phyloP scores from a whole-genome alignment of 306 rosid genomes.

The Cicer cuneatum region DNA sequence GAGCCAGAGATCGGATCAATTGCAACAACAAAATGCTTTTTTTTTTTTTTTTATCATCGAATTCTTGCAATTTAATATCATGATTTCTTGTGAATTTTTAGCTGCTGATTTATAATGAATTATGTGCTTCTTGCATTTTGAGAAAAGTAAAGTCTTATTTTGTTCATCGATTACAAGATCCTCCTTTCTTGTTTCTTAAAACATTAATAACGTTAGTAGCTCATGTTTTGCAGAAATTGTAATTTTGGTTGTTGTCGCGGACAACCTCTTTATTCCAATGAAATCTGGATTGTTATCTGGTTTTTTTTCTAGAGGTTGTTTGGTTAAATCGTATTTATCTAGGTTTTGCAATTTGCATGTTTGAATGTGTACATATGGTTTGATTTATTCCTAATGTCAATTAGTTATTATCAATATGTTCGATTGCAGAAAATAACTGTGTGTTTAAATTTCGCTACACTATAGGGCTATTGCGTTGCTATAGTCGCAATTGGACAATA shows the following conservation, averaged over 20 bases:
- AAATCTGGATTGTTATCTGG: neutral
- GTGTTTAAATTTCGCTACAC: too few species aligned
- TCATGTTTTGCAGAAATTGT: neutral
- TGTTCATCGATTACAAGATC: neutral
- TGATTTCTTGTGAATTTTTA: neutral
- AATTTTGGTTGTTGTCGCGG: neutral
- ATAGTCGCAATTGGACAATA: too few species aligned
- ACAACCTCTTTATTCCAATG: neutral
- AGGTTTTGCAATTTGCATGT: conserved; percentile 14
- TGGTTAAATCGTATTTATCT: conserved; percentile 11
- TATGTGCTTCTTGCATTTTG: neutral
- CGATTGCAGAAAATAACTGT: too few species aligned
- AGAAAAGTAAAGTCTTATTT: neutral
- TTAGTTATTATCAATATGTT: neutral
- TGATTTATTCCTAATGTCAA: conserved; percentile 15
- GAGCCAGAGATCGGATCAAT: neutral
- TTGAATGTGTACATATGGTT: conserved; percentile 5
- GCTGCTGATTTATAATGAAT: neutral
- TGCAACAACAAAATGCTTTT: neutral
- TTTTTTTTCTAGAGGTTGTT: neutral
- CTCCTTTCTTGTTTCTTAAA: conserved; percentile 14
- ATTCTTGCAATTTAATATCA: neutral
- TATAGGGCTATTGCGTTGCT: neutral
- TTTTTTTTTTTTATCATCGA: neutral
- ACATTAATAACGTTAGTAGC: neutral